These are phyloP conservation scores for Hyaloscypha variabilis DNA, from an alignment of 495 filamentous ascomycete species.

Conservation along the genomic window DNA sequence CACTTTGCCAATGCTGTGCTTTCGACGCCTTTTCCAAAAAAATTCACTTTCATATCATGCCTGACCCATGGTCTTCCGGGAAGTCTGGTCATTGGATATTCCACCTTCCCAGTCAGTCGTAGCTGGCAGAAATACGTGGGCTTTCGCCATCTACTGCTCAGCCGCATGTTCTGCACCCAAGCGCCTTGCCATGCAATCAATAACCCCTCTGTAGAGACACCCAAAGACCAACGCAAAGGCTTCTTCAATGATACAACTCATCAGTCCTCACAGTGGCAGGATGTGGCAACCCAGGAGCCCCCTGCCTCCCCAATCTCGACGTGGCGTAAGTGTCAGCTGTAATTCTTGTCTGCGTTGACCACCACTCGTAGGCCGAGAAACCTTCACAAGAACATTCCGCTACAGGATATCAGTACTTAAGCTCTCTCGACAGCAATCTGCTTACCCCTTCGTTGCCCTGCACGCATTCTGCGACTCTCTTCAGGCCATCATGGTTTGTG, in stretches of 20 bases:
- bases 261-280: constrained; percentile 58
- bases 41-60: not conserved
- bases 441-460: constrained; percentile 85
- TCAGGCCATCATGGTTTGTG: constrained; percentile 82
- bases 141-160: not conserved
- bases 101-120: not conserved
- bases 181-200: constrained; percentile 25
- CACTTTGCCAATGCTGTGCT: not conserved
- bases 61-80: not conserved
- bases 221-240: not conserved
- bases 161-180: constrained; percentile 1
- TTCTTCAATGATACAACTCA: not conserved
- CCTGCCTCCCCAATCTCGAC: constrained; percentile 83
- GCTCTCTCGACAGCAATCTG: constrained; percentile 35
- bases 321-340: constrained; percentile 70
- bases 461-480: constrained; percentile 82
- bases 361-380: constrained; percentile 51
- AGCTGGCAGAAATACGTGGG: not conserved
- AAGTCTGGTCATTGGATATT: constrained; percentile 4
- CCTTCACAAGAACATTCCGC: constrained; percentile 71
- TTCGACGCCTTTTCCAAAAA: not conserved
- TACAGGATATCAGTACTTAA: constrained; percentile 34
- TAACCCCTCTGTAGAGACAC: constrained; percentile 13
- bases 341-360: constrained; percentile 56
- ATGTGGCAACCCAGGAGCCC: constrained; percentile 90